These are phyloP conservation scores for Wickerhamomyces sydowiorum DNA, from an alignment of 805 yeast genomes.

Conservation along the genomic window DNA sequence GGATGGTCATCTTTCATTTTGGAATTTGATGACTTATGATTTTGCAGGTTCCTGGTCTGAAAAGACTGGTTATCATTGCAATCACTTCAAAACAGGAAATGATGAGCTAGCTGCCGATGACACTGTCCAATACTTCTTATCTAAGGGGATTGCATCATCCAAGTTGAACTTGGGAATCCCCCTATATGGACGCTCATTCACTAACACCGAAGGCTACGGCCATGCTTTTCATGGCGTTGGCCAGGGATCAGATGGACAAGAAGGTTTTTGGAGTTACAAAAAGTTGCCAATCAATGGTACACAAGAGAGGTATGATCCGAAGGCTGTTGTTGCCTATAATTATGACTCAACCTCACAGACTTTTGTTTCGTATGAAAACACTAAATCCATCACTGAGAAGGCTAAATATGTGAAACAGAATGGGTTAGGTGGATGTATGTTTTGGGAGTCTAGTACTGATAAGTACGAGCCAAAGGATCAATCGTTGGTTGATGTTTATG, in stretches of 20 bases:
- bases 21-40: slow-evolving; percentile 93
- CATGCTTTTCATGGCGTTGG: slow-evolving; percentile 37
- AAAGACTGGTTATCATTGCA: slow-evolving; percentile 62
- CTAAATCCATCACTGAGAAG: slow-evolving; percentile 45
- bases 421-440: slow-evolving; percentile 78
- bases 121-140: slow-evolving; percentile 40
- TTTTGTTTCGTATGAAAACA: slow-evolving; percentile 65
- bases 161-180: slow-evolving; percentile 86
- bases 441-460: slow-evolving; percentile 94
- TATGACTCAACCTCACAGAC: slow-evolving; percentile 31
- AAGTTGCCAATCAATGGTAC: slow-evolving; percentile 42
- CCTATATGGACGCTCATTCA: slow-evolving; percentile 63
- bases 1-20: slow-evolving; percentile 54
- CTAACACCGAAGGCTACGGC: slow-evolving; percentile 36
- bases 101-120: slow-evolving; percentile 41
- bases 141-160: slow-evolving; percentile 34
- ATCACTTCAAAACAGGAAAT: slow-evolving; percentile 38
- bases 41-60: slow-evolving; percentile 74
- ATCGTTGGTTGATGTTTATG: slow-evolving; percentile 43
- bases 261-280: slow-evolving; percentile 50
- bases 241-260: slow-evolving; percentile 36
- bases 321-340: slow-evolving; percentile 49
- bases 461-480: slow-evolving; percentile 23
- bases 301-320: slow-evolving; percentile 45
- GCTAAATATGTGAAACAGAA: slow-evolving; percentile 47